These are phyloP conservation scores for Posidonia oceanica DNA, from an alignment of 116 monocot genomes.

Conservation along the genomic window DNA sequence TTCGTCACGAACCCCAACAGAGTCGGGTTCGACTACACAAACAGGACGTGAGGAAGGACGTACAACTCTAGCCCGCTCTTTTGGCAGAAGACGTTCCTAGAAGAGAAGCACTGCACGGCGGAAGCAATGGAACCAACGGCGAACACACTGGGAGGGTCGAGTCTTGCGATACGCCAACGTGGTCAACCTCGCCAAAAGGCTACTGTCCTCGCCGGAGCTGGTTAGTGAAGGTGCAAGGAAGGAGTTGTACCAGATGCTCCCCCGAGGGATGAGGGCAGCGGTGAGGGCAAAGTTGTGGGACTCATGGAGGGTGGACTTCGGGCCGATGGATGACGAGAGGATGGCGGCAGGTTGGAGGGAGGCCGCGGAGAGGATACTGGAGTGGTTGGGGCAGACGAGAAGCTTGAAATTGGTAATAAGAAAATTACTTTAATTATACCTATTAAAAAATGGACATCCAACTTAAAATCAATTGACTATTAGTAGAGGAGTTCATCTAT, in stretches of 20 bases:
- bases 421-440: too few species aligned
- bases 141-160: constrained; percentile 34
- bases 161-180: constrained; percentile 68
- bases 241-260: too few species aligned
- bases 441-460: too few species aligned
- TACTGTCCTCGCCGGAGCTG: constrained; percentile 8
- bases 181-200: constrained; percentile 25
- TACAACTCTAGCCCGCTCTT: constrained; percentile 42
- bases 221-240: too few species aligned
- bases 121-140: constrained; percentile 9
- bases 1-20: too few species aligned
- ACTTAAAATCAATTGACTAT: too few species aligned
- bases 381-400: constrained; percentile 55
- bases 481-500: too few species aligned
- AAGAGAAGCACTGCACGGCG: not conserved
- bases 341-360: constrained; percentile 57
- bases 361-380: constrained; percentile 4
- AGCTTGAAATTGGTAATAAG: too few species aligned
- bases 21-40: too few species aligned
- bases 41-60: too few species aligned
- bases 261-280: too few species aligned
- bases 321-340: not conserved
- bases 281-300: not conserved
- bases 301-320: constrained; percentile 17
- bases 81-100: too few species aligned